Base-by-base conservation (phyloP, 192 early-diverging fungal species). In the Kickxella alabastrina region DNA sequence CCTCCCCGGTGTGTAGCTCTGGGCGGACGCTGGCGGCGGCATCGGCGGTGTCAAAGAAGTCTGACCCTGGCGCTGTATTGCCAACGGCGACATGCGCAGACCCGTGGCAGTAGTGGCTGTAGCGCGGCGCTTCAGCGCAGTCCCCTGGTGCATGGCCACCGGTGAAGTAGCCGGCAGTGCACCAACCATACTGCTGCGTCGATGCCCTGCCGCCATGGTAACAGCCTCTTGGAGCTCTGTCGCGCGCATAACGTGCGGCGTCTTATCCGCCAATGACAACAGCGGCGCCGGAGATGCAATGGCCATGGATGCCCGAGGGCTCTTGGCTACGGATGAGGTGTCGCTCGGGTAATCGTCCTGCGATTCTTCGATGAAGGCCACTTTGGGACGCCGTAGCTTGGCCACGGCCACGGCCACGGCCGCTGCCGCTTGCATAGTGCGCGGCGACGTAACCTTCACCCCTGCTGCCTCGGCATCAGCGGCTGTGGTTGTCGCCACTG, bases 331-430 rank as follows among this genome's bases (percentile, higher is more conserved):
- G 6, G 31, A 32, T 12, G 12, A 8, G 31, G 31, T 12, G 31
- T 32, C 31, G 31, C 12, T n/a, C 44, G 28, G 14, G 3, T 10
- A 9, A 14, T 12, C 18, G 13, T 10, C 29, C 6, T 40, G 42
- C 4, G 72, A 53, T 34, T 75, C 72, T n/a, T 75, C 71, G 29
- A 75, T 75, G 17, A 75, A 35, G 3, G 71, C 71, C 19, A 67
- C 64, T 19, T 75, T 75, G 31, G 71, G 59, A 6, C 71, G 59
- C 9, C 65, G 64, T 35, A n/a, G 9, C 25, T 47, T 57, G n/a
- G 19, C 47, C 2, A 41, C 39, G 6, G 54, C 34, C 19, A 38
- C 22, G 7, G 46, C 55, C 2, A 18, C 29, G n/a, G n/a, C n/a
- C n/a, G n/a, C n/a, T n/a, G n/a, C n/a, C n/a, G n/a, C n/a, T n/a